Conservation (phyloP, 2,329 filamentous ascomycete genomes). For the Cladosporium sp. region DNA sequence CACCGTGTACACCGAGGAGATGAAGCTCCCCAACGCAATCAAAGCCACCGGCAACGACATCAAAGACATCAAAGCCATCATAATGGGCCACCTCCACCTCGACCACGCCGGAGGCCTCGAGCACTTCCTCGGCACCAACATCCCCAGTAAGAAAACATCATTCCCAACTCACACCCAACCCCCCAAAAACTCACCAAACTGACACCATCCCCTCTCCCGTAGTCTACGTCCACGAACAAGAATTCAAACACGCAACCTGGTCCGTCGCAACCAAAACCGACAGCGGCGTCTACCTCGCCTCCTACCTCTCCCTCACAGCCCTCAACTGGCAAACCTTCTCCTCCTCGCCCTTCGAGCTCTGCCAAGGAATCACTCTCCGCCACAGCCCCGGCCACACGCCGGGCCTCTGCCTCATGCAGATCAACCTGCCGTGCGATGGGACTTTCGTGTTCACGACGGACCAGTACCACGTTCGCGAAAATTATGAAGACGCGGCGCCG, state of each 20-base stretch:
- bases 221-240: constrained; percentile 41
- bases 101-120: constrained; percentile 41
- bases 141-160: constrained; percentile 20
- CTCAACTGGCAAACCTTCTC: constrained; percentile 37
- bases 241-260: constrained; percentile 41
- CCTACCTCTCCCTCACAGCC: constrained; percentile 3
- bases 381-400: constrained; percentile 41
- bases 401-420: constrained; percentile 39
- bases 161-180: not conserved
- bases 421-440: constrained; percentile 38
- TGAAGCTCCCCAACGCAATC: constrained; percentile 2
- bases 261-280: constrained; percentile 40
- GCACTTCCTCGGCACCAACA: constrained; percentile 36
- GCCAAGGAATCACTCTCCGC: constrained; percentile 37
- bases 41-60: constrained; percentile 31
- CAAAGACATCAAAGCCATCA: constrained; percentile 39
- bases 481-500: constrained; percentile 36
- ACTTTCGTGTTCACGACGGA: constrained; percentile 42
- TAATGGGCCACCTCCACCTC: constrained; percentile 41
- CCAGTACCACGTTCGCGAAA: constrained; percentile 41
- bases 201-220: constrained; percentile 16
- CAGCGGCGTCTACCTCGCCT: constrained; percentile 27
- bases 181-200: not conserved
- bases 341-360: constrained; percentile 36
- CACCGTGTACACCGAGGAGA: constrained; percentile 11